phyloP scores from a whole-genome alignment of 176 grass and related monocot species.

The Juncus effusus region DNA sequence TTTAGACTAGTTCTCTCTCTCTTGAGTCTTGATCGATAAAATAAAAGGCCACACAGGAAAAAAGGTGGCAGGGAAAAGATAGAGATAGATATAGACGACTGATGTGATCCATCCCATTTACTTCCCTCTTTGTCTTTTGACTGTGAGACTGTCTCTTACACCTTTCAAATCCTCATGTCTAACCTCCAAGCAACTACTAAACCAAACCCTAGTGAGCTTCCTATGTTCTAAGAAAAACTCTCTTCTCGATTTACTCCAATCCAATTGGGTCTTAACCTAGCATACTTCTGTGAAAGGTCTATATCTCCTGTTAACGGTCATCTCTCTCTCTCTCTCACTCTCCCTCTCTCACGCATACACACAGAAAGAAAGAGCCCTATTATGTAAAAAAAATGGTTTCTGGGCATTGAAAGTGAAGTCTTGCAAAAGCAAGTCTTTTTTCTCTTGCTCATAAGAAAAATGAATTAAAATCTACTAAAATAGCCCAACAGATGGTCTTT shows the following conservation, averaged over 20 bases:
- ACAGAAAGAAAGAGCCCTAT: neutral
- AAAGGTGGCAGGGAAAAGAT: slow-evolving; percentile 32
- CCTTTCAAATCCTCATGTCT: slow-evolving; percentile 1
- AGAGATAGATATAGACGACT: slow-evolving; percentile 34
- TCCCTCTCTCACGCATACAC: slow-evolving; percentile 8
- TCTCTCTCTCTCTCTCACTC: slow-evolving; percentile 16
- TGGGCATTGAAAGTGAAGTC: too few species aligned
- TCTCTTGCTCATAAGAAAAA: too few species aligned
- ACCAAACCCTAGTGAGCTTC: neutral
- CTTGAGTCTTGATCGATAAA: slow-evolving; percentile 1
- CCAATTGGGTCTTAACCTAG: slow-evolving; percentile 5
- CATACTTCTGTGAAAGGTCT: slow-evolving; percentile 26
- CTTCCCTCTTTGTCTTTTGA: slow-evolving; percentile 20
- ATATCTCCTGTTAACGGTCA: neutral
- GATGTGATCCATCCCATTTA: slow-evolving; percentile 25
- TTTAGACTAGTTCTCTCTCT: slow-evolving; percentile 16
- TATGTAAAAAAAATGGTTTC: too few species aligned
- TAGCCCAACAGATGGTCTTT: slow-evolving; percentile 16
- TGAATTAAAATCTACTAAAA: slow-evolving; percentile 9
- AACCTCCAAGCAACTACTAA: slow-evolving; percentile 17
- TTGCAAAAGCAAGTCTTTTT: too few species aligned
- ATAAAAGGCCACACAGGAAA: slow-evolving; percentile 30
- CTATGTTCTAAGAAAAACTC: neutral
- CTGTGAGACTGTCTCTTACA: slow-evolving; percentile 26
- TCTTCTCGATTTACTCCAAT: slow-evolving; percentile 23